A percentile compares a stretch with the other conserved stretches of the same genome.
These are phyloP conservation scores for Candida nonsorbophila DNA, from an alignment of 805 yeast genomes.

Conservation along the genomic window DNA sequence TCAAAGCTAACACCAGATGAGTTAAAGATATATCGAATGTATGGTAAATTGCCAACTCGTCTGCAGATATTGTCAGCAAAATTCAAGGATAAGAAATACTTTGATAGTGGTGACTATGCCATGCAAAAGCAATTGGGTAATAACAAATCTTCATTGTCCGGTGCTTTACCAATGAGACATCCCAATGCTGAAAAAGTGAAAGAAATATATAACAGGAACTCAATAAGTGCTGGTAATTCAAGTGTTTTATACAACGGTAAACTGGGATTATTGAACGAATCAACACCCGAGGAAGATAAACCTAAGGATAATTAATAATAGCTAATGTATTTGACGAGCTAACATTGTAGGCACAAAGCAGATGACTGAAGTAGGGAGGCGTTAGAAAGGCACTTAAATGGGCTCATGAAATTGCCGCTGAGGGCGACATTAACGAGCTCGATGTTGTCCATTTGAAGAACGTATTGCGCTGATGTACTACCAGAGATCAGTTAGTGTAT, in stretches of 20 bases:
- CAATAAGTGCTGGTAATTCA: slow-evolving; percentile 46
- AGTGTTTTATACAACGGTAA: slow-evolving; percentile 44
- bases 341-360: too few species aligned
- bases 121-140: slow-evolving; percentile 48
- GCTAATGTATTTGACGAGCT: too few species aligned
- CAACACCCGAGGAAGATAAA: slow-evolving; percentile 26
- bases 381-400: too few species aligned
- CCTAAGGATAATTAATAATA: too few species aligned
- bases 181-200: slow-evolving; percentile 57
- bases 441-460: too few species aligned
- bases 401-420: too few species aligned
- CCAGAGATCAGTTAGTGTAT: too few species aligned
- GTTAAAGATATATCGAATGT: slow-evolving; percentile 66
- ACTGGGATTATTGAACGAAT: slow-evolving; percentile 51
- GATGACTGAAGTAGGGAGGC: too few species aligned
- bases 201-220: slow-evolving; percentile 51
- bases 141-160: slow-evolving; percentile 19
- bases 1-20: slow-evolving; percentile 72
- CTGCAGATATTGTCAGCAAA: slow-evolving; percentile 71
- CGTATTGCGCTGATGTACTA: too few species aligned
- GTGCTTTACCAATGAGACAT: slow-evolving; percentile 36
- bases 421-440: too few species aligned
- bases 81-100: slow-evolving; percentile 82
- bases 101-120: slow-evolving; percentile 93
- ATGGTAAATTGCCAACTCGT: slow-evolving; percentile 81